Evolutionary conservation across 495 filamentous ascomycete genomes (phyloP).

Genomic region (Tuber melanosporum): DNA sequence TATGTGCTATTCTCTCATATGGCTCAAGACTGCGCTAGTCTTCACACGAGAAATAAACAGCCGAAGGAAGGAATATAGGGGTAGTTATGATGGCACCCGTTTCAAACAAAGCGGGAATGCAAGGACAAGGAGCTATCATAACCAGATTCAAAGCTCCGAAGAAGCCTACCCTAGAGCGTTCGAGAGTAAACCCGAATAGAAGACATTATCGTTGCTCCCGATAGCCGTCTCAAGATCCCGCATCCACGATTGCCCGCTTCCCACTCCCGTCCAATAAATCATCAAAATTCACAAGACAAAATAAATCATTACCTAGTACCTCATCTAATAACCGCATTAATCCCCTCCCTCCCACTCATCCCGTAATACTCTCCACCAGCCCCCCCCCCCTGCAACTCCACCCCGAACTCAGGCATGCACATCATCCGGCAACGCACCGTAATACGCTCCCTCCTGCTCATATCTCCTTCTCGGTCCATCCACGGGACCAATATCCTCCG

Average conservation of each 20-base stretch:
- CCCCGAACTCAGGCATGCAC: constrained; percentile 13
- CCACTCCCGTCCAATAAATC: neutral
- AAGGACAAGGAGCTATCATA: neutral
- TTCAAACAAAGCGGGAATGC: neutral
- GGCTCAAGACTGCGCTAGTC: neutral
- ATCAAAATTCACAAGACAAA: neutral
- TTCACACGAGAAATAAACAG: neutral
- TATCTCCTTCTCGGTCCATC: constrained; percentile 40
- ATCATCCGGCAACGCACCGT: constrained; percentile 34
- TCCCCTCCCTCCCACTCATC: neutral
- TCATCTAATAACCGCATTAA: neutral
- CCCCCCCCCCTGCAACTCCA: neutral
- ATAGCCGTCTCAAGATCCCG: neutral
- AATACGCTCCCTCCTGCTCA: constrained; percentile 34
- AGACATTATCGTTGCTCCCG: neutral
- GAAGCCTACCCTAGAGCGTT: neutral
- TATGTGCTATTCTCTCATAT: neutral
- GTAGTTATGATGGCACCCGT: neutral
- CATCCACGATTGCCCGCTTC: neutral
- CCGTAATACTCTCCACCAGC: neutral
- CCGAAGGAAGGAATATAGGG: neutral
- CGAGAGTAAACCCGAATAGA: neutral
- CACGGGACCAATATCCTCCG: constrained; percentile 54
- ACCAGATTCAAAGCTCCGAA: neutral
- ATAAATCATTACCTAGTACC: neutral